Conservation (phyloP, 306 rosid species). For the Vachellia collinsii region DNA sequence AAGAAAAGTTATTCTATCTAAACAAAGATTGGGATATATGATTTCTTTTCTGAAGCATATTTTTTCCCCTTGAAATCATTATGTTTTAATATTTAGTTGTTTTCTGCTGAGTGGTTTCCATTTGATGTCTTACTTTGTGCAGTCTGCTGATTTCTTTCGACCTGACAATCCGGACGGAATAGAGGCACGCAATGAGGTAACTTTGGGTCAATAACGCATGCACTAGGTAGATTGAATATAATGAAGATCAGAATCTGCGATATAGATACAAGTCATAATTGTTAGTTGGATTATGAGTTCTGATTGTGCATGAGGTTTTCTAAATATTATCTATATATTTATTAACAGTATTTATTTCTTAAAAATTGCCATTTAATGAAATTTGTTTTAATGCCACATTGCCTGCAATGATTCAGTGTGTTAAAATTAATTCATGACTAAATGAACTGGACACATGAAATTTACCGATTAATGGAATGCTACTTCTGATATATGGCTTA, state of each 20-base stretch:
- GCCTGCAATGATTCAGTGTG: conserved; percentile 11
- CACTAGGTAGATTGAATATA: conserved; percentile 27
- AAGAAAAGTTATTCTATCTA: neutral
- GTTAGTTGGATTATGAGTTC: conserved; percentile 18
- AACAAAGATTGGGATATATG: neutral
- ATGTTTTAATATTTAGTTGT: conserved; percentile 31
- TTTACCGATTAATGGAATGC: conserved; percentile 19
- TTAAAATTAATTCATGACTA: neutral
- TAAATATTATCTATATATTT: conserved; percentile 11
- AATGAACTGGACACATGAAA: neutral
- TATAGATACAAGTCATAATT: neutral
- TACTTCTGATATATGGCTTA: conserved; percentile 36
- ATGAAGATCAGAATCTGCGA: neutral
- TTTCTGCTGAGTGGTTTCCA: conserved; percentile 21
- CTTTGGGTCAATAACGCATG: conserved; percentile 33
- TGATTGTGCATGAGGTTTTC: conserved; percentile 20
- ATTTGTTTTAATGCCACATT: neutral
- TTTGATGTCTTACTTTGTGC: conserved; percentile 43
- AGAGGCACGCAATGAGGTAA: conserved; percentile 98
- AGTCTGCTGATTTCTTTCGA: conserved; percentile 95
- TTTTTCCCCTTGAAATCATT: conserved; percentile 23
- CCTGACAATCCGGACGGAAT: conserved; percentile 97
- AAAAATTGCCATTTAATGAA: conserved; percentile 4
- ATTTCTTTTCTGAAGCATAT: conserved; percentile 5
- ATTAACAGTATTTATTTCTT: neutral